Evolutionary conservation across 495 filamentous ascomycete species (phyloP).

Genomic region (Neurospora sp.): DNA sequence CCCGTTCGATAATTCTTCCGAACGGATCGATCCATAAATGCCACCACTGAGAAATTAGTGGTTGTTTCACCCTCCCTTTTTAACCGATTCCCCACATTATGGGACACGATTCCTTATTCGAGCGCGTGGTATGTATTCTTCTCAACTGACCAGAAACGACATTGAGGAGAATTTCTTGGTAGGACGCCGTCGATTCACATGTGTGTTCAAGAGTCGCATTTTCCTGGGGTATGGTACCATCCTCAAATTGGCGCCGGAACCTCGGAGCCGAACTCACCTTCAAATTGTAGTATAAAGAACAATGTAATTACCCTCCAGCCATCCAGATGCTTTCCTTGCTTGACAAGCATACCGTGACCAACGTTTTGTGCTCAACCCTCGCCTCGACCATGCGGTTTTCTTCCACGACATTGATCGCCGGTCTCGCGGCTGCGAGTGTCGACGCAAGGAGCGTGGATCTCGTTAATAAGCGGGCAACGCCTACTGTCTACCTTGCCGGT

Average conservation of each 20-base stretch:
- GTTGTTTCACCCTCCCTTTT: neutral
- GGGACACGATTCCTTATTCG: neutral
- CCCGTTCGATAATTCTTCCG: neutral
- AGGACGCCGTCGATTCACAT: neutral
- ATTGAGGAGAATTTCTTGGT: neutral
- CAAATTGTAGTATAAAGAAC: neutral
- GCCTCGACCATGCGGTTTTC: neutral
- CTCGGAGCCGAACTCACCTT: neutral
- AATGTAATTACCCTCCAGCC: neutral
- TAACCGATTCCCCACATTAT: neutral
- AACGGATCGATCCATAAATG: neutral
- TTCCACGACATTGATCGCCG: neutral
- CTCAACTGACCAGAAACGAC: neutral
- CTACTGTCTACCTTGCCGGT: constrained; percentile 42
- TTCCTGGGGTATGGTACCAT: neutral
- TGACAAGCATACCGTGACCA: neutral
- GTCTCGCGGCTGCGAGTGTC: neutral
- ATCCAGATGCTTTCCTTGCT: neutral
- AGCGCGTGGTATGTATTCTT: neutral
- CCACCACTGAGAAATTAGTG: neutral
- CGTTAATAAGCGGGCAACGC: constrained; percentile 10
- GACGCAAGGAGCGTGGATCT: neutral
- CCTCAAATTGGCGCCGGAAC: neutral
- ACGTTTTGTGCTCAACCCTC: neutral
- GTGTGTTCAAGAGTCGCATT: neutral